A percentile compares a stretch with the other conserved stretches of the same genome.
Evolutionary conservation across 2,329 filamentous ascomycete genomes (phyloP).

Genomic region (Fusarium sp.): DNA sequence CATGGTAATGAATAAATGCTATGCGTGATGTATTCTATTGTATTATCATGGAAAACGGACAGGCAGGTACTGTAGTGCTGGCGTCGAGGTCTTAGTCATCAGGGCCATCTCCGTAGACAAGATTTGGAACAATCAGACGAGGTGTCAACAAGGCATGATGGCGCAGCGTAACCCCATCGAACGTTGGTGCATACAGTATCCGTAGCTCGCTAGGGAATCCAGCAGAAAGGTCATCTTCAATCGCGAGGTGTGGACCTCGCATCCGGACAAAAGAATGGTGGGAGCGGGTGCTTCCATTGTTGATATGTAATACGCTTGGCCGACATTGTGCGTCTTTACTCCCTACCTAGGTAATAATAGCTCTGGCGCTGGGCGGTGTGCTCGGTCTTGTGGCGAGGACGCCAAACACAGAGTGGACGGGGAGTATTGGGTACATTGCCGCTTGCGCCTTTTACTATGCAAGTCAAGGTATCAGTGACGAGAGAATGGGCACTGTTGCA

Average conservation of each 20-base stretch:
- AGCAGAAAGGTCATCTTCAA: conserved; percentile 15
- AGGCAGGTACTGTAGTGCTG: conserved; percentile 8
- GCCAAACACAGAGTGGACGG: conserved; percentile 9
- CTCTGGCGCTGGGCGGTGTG: conserved; percentile 20
- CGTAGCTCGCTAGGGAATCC: conserved; percentile 21
- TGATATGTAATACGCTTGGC: conserved; percentile 2
- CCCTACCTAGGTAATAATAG: conserved; percentile 2
- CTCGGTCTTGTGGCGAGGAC: conserved; percentile 27
- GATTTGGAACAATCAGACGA: conserved; percentile 36
- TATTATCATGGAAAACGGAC: conserved; percentile 8
- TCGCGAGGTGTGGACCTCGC: conserved; percentile 25
- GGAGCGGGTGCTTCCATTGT: conserved; percentile 25
- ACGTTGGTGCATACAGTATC: background rate
- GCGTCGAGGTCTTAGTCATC: conserved; percentile 14
- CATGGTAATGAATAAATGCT: conserved; percentile 14
- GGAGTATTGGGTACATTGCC: conserved; percentile 13
- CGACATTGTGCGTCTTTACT: background rate
- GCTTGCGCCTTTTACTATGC: conserved; percentile 8
- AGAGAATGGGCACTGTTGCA: conserved; percentile 5
- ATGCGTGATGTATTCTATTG: conserved; percentile 6
- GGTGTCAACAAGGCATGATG: conserved; percentile 34
- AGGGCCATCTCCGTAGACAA: conserved; percentile 11
- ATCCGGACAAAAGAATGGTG: conserved; percentile 12
- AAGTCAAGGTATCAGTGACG: conserved; percentile 11
- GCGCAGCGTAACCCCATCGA: conserved; percentile 33